Conservation (phyloP, 2,329 filamentous ascomycete genomes). For the Didymosphaeria variabile region DNA sequence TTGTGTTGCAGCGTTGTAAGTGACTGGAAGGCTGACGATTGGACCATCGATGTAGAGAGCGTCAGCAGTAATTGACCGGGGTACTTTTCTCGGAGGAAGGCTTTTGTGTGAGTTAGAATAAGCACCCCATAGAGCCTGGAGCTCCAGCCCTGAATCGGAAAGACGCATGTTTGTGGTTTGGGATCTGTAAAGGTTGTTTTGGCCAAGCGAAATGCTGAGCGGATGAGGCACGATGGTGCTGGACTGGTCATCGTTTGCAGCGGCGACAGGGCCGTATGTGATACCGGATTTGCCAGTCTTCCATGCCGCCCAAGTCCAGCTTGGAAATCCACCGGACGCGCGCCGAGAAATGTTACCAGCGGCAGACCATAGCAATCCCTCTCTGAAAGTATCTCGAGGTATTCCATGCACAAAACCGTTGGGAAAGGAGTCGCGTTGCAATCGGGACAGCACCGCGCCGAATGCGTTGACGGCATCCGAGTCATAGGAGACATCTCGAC, state of each 20-base stretch:
- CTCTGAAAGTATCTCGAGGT: not conserved
- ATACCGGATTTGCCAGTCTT: not conserved
- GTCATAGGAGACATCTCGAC: not conserved
- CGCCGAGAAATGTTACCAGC: not conserved
- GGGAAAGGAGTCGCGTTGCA: not conserved
- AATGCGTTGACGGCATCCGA: conserved; percentile 9
- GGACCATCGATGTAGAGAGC: conserved; percentile 8
- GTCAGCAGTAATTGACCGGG: not conserved
- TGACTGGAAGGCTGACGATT: not conserved
- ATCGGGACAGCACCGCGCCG: not conserved
- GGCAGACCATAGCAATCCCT: not conserved
- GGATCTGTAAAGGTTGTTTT: not conserved
- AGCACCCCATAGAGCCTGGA: not conserved
- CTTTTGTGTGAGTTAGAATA: not conserved
- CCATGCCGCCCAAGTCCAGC: conserved; percentile 14
- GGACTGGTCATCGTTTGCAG: not conserved
- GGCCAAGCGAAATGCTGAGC: not conserved
- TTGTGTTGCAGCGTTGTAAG: not conserved
- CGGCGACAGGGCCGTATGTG: not conserved
- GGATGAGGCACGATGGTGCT: not conserved
- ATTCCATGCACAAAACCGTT: not conserved
- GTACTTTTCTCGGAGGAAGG: not conserved
- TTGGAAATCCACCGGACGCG: not conserved
- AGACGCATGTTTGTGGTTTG: not conserved
- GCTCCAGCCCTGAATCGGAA: not conserved